Conservation (phyloP, 1,284 basidiomycete species). For the Ustilago bromivora region DNA sequence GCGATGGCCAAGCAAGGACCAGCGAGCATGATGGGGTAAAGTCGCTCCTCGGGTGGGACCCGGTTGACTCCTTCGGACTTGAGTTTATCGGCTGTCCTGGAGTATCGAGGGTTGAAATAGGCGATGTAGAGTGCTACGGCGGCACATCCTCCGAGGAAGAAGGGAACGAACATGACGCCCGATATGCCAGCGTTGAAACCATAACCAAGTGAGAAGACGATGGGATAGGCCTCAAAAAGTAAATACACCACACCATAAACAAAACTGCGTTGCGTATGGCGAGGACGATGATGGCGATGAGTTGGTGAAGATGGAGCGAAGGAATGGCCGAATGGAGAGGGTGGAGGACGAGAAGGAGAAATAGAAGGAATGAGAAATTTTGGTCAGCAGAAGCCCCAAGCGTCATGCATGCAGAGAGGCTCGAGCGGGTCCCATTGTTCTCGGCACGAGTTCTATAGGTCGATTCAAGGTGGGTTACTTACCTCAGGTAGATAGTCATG, state of each 20-base stretch:
- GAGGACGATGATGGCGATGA: too few relatives aligned
- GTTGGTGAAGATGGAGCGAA: too few relatives aligned
- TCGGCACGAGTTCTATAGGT: too few relatives aligned
- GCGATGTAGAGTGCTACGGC: constrained; percentile 49
- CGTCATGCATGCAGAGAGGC: too few relatives aligned
- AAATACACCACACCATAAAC: constrained; percentile 73
- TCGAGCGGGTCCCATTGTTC: too few relatives aligned
- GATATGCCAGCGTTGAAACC: constrained; percentile 61
- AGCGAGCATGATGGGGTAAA: constrained; percentile 62
- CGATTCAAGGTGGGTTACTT: too few relatives aligned
- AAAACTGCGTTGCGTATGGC: constrained; percentile 66
- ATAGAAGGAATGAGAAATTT: too few relatives aligned
- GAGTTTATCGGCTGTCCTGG: constrained; percentile 46
- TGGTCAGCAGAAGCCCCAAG: too few relatives aligned
- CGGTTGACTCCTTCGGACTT: constrained; percentile 52
- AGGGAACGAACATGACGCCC: constrained; percentile 68
- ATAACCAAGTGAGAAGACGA: constrained; percentile 66
- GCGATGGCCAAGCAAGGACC: constrained; percentile 69
- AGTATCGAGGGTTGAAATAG: constrained; percentile 60
- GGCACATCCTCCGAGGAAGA: constrained; percentile 63
- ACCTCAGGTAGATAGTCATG: constrained; percentile 81
- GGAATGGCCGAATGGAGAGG: too few relatives aligned
- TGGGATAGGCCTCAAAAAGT: constrained; percentile 67
- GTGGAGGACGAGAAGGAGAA: too few relatives aligned
- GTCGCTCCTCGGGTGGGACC: constrained; percentile 64